A percentile compares a stretch with the other conserved stretches of the same genome.
Evolutionary conservation across 768 basidiomycete species (phyloP).

Genomic region (Suillus subalutaceus): DNA sequence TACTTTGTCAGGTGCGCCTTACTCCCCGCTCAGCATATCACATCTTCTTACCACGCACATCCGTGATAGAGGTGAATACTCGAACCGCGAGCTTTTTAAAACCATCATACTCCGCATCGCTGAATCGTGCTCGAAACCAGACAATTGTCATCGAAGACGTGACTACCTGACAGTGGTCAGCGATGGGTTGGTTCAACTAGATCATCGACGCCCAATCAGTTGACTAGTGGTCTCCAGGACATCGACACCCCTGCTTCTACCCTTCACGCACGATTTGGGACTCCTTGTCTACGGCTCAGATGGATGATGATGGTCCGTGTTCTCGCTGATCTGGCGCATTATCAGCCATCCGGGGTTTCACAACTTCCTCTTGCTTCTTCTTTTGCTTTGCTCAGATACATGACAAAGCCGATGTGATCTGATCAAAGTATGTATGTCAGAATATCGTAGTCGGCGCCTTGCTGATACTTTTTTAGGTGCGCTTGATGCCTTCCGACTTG

Average conservation of each 20-base stretch:
- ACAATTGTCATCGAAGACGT: no score
- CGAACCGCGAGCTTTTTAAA: no score
- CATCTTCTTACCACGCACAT: no score
- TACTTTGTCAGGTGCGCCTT: no score
- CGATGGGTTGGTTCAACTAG: no score
- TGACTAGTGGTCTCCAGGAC: no score
- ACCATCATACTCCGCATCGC: no score
- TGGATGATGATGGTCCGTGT: background rate
- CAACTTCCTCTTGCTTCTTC: background rate
- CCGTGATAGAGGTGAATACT: no score
- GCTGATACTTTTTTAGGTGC: background rate
- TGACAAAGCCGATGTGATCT: background rate
- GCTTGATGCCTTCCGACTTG: background rate
- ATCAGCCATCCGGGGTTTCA: background rate
- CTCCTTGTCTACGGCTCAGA: background rate
- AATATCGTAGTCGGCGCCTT: background rate
- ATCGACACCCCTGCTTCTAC: background rate
- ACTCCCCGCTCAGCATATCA: no score
- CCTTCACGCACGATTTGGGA: background rate
- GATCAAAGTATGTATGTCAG: background rate
- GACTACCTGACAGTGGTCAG: no score
- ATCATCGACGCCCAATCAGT: no score
- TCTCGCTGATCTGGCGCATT: background rate
- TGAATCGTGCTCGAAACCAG: no score
- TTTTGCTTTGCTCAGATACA: background rate